A percentile compares a stretch with the other conserved stretches of the same genome.
phyloP scores from a whole-genome alignment of 352 stramenopile species.

The Globisporangium cederbergense region DNA sequence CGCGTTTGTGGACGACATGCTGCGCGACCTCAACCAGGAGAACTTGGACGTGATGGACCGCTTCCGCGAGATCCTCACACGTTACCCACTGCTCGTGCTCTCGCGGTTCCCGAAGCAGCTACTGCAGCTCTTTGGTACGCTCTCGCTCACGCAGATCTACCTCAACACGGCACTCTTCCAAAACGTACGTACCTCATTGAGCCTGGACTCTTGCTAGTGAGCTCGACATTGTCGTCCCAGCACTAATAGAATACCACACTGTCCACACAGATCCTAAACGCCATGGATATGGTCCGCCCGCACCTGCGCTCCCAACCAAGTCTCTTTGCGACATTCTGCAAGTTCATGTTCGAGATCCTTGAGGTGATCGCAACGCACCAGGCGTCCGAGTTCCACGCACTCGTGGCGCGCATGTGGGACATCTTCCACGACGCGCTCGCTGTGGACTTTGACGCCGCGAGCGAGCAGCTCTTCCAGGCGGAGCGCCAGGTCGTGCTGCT shows the following conservation, averaged over 20 bases:
- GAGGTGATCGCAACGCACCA: slow-evolving; percentile 60
- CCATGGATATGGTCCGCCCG: slow-evolving; percentile 55
- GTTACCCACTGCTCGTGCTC: slow-evolving; percentile 52
- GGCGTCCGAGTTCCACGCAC: slow-evolving; percentile 59
- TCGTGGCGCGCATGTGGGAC: slow-evolving; percentile 44
- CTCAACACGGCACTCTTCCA: slow-evolving; percentile 56
- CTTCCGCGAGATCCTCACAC: slow-evolving; percentile 53
- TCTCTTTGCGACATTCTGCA: slow-evolving; percentile 33
- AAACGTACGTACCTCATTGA: slow-evolving; percentile 35
- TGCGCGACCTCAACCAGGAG: slow-evolving; percentile 42
- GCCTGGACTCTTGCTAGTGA: not conserved
- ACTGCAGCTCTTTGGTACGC: slow-evolving; percentile 47
- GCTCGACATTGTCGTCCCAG: not conserved
- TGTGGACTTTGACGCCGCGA: slow-evolving; percentile 29
- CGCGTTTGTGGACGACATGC: slow-evolving; percentile 42
- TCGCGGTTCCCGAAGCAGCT: slow-evolving; percentile 44
- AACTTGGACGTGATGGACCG: slow-evolving; percentile 48
- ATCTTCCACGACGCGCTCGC: slow-evolving; percentile 50
- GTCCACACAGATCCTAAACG: slow-evolving; percentile 41
- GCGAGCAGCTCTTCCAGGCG: slow-evolving; percentile 36
- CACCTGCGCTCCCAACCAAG: slow-evolving; percentile 31
- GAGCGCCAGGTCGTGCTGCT: slow-evolving; percentile 34
- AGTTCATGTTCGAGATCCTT: slow-evolving; percentile 69
- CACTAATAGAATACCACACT: not conserved
- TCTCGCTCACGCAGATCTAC: slow-evolving; percentile 71